These are phyloP conservation scores for Agastache rugosa DNA, from an alignment of 257 asterid genomes.

Conservation along the genomic window DNA sequence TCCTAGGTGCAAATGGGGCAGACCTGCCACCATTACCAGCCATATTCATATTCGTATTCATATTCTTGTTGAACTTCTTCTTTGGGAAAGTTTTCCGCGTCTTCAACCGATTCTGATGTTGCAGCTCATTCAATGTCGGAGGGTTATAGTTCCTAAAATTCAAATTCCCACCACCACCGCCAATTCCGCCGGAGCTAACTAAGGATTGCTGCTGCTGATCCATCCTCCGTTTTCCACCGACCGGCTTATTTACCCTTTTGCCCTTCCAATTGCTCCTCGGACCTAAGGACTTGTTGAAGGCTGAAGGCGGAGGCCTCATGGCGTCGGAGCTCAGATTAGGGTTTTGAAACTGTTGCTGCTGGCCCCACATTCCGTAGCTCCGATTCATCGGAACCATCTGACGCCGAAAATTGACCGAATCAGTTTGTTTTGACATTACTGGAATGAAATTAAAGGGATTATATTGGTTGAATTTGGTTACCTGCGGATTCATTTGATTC, in stretches of 20 bases:
- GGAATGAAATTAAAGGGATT: neutral
- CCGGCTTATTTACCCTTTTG: slow-evolving; percentile 46
- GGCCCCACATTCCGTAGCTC: slow-evolving; percentile 67
- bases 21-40: slow-evolving; percentile 43
- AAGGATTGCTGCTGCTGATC: slow-evolving; percentile 47
- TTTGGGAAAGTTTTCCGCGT: slow-evolving; percentile 60
- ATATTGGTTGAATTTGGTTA: slow-evolving; percentile 32
- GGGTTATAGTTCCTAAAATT: slow-evolving; percentile 59
- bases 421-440: neutral
- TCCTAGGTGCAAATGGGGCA: slow-evolving; percentile 62
- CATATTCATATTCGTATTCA: slow-evolving; percentile 32
- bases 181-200: slow-evolving; percentile 41
- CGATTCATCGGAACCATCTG: slow-evolving; percentile 70
- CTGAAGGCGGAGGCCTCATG: slow-evolving; percentile 41
- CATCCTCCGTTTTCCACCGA: slow-evolving; percentile 52
- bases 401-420: slow-evolving; percentile 12
- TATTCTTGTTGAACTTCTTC: slow-evolving; percentile 56
- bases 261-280: slow-evolving; percentile 77
- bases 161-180: slow-evolving; percentile 39
- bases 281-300: slow-evolving; percentile 54
- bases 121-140: slow-evolving; percentile 69
- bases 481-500: slow-evolving; percentile 62
- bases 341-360: slow-evolving; percentile 61
- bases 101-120: slow-evolving; percentile 70
- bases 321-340: slow-evolving; percentile 54